Evolutionary conservation across 495 filamentous ascomycete genomes (phyloP), one percentile per base, ranked within the genome.

Genomic region (Penicillium cinerascens): DNA sequence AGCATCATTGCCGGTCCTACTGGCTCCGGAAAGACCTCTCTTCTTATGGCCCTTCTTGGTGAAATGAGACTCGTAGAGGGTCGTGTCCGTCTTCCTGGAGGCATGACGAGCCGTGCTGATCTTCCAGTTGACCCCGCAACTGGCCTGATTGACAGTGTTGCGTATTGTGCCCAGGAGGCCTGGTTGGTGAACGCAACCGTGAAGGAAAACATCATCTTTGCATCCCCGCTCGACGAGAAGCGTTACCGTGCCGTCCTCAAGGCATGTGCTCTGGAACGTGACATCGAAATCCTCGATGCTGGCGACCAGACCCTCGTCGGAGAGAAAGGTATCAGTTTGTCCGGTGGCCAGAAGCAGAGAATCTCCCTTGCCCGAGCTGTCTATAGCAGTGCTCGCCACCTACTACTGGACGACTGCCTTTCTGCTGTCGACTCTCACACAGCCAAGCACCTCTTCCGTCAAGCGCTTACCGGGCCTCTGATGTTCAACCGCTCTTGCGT

Each of bases 351-450:
- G 69, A 99, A 99, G 70, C 93, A 99, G 71, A 84, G 93, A 49
- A 97, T 99, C 27, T 97, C 95, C 22, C 77, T 99, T 20, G 93
- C 93, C 15, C 83, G 93, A 55, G 93, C 95, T 1, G 75, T 99
- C 13, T 99, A 99, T 67, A 95, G 88, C 52, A 90, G 87, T 68
- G 92, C 91, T 15, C 83, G 84, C 40, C 92, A 99, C 67, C 67
- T 99, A 11, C 79, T 99, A 5, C 74, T 99, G 26, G 93, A 99
- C 64, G 93, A 99, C 69, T 96, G 95, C 56, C 78, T 99, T 43
- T 97, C 92, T 63, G 93, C 93, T 16, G 93, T 99, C n/a, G 93
- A 99, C 69, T 96, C 95, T 7, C 93, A 99, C 61, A 97, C 93
- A 1, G 92, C 91, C 9, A 96, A 96, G 71, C 97, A 96, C 83